phyloP scores from a whole-genome alignment of 1,139 yeast genomes.

The Diutina ranongensis region DNA sequence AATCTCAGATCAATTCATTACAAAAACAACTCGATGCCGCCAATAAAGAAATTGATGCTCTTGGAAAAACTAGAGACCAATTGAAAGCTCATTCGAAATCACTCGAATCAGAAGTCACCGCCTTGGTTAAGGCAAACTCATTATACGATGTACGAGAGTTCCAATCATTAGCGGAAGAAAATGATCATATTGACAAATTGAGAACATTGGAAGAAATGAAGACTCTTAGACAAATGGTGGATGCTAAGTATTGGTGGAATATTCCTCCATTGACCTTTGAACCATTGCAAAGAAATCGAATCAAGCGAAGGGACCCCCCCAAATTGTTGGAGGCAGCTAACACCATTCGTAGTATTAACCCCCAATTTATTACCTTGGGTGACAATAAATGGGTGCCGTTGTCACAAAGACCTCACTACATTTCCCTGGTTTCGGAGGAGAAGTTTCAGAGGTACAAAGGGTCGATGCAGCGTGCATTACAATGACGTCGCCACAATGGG shows the following conservation, averaged over 20 bases:
- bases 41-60: background rate
- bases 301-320: background rate
- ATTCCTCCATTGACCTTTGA: background rate
- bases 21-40: conserved; percentile 13
- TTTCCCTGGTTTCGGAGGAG: background rate
- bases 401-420: background rate
- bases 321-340: too few relatives aligned
- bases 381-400: background rate
- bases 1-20: conserved; percentile 12
- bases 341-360: background rate
- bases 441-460: background rate
- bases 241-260: background rate
- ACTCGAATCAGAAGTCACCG: background rate
- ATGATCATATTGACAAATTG: background rate
- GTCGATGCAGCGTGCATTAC: background rate
- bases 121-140: background rate
- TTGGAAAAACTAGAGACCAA: conserved; percentile 15
- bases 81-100: conserved; percentile 4
- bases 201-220: background rate
- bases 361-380: background rate
- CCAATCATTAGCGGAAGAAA: background rate
- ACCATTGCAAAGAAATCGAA: background rate
- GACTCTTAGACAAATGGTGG: background rate
- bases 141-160: background rate
- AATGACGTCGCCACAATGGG: background rate